These are phyloP conservation scores for Thalassiosira hispida DNA, from an alignment of 352 stramenopile genomes.

Conservation along the genomic window DNA sequence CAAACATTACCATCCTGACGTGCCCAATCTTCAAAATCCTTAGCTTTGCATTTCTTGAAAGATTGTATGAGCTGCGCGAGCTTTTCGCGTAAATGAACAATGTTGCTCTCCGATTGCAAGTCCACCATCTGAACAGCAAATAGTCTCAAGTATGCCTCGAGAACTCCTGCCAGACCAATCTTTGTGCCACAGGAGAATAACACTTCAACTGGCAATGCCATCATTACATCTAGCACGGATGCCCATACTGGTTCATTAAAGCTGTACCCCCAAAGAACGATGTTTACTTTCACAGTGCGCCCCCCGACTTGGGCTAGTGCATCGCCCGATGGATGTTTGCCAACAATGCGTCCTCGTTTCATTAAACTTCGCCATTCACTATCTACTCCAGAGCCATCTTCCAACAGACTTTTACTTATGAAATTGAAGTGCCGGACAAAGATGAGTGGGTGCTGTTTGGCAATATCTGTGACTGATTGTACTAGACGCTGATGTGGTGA, in stretches of 20 bases:
- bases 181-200: constrained; percentile 60
- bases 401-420: constrained; percentile 49
- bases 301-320: constrained; percentile 37
- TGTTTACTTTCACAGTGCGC: constrained; percentile 53
- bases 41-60: constrained; percentile 54
- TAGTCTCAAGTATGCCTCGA: constrained; percentile 66
- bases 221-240: constrained; percentile 66
- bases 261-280: constrained; percentile 75
- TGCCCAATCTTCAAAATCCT: constrained; percentile 59
- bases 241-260: constrained; percentile 75
- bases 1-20: constrained; percentile 9
- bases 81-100: constrained; percentile 47
- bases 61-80: constrained; percentile 46
- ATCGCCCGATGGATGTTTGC: constrained; percentile 27
- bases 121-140: constrained; percentile 64
- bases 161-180: constrained; percentile 59
- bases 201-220: constrained; percentile 56
- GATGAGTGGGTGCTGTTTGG: constrained; percentile 72
- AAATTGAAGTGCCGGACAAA: constrained; percentile 58
- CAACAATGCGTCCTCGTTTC: constrained; percentile 52
- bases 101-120: constrained; percentile 51
- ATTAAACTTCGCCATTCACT: constrained; percentile 30
- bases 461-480: constrained; percentile 56
- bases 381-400: constrained; percentile 54
- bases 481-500: constrained; percentile 41